Evolutionary conservation across 140 eudicot genomes (phyloP).

Genomic region (Flaveria floridana): DNA sequence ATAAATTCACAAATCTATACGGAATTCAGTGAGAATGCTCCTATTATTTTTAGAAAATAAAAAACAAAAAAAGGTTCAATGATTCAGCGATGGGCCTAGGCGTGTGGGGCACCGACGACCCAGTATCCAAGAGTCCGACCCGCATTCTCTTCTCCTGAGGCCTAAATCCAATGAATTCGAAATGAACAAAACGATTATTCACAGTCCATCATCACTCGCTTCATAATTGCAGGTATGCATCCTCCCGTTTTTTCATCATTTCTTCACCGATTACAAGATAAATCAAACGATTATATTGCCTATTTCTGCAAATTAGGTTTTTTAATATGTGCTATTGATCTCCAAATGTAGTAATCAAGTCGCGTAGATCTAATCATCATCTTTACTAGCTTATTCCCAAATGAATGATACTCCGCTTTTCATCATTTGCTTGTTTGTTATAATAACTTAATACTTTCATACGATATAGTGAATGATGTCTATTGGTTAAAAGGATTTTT

Average conservation of each 20-base stretch:
- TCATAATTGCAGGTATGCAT: constrained; percentile 25
- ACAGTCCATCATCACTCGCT: constrained; percentile 17
- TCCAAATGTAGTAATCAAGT: constrained; percentile 16
- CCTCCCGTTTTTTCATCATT: not conserved
- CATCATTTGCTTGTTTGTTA: not conserved
- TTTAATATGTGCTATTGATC: constrained; percentile 1
- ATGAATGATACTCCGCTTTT: not conserved
- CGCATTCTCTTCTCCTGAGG: not conserved
- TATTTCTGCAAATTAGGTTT: constrained; percentile 15
- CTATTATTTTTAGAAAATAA: not conserved
- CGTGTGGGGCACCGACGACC: not conserved
- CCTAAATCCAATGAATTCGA: constrained; percentile 4
- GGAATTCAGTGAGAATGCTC: too few species aligned
- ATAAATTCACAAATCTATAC: too few species aligned
- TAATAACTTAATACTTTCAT: not conserved
- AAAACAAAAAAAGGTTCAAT: not conserved
- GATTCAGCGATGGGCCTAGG: not conserved
- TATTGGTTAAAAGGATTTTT: not conserved
- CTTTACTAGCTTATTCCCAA: not conserved
- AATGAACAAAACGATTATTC: constrained; percentile 1
- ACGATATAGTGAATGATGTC: not conserved
- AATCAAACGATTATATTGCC: not conserved
- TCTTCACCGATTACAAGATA: not conserved
- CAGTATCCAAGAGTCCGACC: constrained; percentile 16
- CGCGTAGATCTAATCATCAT: not conserved